Evolutionary conservation across 108 stramenopile species (phyloP).

Genomic region (Skeletonema marinoi): DNA sequence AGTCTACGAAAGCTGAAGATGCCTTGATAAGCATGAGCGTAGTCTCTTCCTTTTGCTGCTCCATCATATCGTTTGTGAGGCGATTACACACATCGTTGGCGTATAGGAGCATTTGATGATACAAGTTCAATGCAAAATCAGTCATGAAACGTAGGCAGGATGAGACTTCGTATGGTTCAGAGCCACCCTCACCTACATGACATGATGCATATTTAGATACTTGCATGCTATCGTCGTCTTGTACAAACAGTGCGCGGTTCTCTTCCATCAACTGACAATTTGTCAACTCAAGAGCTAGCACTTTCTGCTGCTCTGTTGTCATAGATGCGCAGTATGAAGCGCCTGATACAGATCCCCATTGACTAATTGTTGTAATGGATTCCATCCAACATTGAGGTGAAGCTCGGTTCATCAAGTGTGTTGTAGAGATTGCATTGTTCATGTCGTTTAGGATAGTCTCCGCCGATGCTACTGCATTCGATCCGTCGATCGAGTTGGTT

Average conservation of each 20-base stretch:
- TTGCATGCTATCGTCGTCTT: constrained; percentile 1
- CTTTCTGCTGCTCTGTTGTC: constrained; percentile 31
- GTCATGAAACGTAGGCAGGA: constrained; percentile 38
- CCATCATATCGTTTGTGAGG: constrained; percentile 30
- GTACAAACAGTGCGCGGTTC: constrained; percentile 7
- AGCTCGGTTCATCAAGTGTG: neutral
- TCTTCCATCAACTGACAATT: constrained; percentile 35
- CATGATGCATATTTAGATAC: neutral
- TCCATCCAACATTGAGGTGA: constrained; percentile 35
- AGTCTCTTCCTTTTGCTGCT: constrained; percentile 39
- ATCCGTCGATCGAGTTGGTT: neutral
- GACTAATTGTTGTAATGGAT: constrained; percentile 22
- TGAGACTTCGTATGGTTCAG: constrained; percentile 18
- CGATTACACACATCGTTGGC: constrained; percentile 19
- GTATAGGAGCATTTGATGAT: constrained; percentile 34
- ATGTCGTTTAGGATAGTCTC: neutral
- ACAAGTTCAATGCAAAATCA: constrained; percentile 29
- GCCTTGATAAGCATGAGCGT: constrained; percentile 17
- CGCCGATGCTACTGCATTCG: neutral
- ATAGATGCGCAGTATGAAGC: constrained; percentile 36
- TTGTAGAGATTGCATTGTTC: neutral
- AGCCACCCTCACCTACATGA: neutral
- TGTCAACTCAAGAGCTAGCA: constrained; percentile 45
- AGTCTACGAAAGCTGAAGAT: constrained; percentile 22
- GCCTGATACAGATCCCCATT: constrained; percentile 19